Base-by-base conservation (phyloP, 2,329 filamentous ascomycete genomes). In the Arthrobotrys iridis region DNA sequence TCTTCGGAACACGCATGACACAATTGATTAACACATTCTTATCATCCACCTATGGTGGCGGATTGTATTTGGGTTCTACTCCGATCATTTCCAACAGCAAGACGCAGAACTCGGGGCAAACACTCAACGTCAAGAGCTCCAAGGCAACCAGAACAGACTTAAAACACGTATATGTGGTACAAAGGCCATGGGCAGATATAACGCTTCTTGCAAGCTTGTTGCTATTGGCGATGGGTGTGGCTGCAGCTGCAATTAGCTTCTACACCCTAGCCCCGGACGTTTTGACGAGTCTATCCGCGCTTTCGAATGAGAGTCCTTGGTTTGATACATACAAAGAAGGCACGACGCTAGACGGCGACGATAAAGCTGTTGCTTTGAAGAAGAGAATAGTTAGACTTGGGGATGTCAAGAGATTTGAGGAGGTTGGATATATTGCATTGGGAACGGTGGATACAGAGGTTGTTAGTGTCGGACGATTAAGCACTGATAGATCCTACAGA, bases 251-350 rank as follows among this genome's bases (percentile, higher is more conserved):
- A 6, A 41, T 73, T 18, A 43, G 68, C 0, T 73, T 73, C 28
- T 73, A 55, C 35, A 73, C 68, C 7, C 35, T 73, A 0, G 62
- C 68, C 1, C 68, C 68, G 0, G 68, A 73, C 30, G 6, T 73
- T 11, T 41, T 73, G 45, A 73, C 68, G 1, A 73, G 68, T 30
- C 20, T 73, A 13, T 66, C 68, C 1, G 68, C 62, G 2, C 55
- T 73, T 1, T 60, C 68, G 10, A 73, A 66, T 18, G 68, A 73
- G 33, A 66, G 46, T 5, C 68, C 50, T 1, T 73, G 68, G 68
- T 73, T 73, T 37, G 68, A 73, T 62, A 73, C 68, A 2, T 50
- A 59, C n/a, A 73, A 73, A 24, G 68, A 73, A 33, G 68, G 50
- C 3, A 73, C 68, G 13, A 73, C 68, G 10, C 30, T 73, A 15